Evolutionary conservation across 2,329 filamentous ascomycete species (phyloP), one percentile per base, ranked within the genome.

Genomic region (Diaporthe sp.): DNA sequence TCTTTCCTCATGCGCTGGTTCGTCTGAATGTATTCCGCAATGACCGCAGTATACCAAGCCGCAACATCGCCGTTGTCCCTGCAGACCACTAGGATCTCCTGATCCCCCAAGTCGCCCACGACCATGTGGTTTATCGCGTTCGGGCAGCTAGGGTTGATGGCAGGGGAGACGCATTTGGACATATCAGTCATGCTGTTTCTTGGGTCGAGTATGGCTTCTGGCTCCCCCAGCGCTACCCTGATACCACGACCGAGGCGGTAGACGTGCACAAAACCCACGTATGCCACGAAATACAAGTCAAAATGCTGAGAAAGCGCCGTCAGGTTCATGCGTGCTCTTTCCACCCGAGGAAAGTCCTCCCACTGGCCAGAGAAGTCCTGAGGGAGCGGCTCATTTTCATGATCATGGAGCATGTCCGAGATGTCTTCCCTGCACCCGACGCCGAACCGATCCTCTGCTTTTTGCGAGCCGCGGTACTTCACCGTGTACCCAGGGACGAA

Each of bases 61-160:
- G 91, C 86, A 3, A 95, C 89, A 80, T 96, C 94, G 9, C 94
- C 94, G 77, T 95, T 93, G 79, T 96, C 94, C 75, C 90, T 94
- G 49, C 87, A 89, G 58, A 92, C 84, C 5, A 95, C 82, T 7
- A 96, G 79, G 42, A 95, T 89, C 82, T 97, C 94, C 70, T 93
- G 86, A 9, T 88, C 84, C 0, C 94, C 94, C 17, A 96, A 84
- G 62, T 93, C 89, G 22, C 93, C 93, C 37, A 94, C 88, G 15
- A 93, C 86, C 22, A 96, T 84, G 78, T 93, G 90, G 80, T 96
- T 96, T 67, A 94, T 88, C 42, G 89, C 87, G 81, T 96, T 93
- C 1, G 90, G 88, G 10, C 84, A 84, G 0, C 71, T 37, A 0
- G 76, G 76, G 74, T 92, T 75, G 44, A 76, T 53, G 12, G 70